These are phyloP conservation scores for Plantago elongata DNA, from an alignment of 257 asterid genomes.

Conservation along the genomic window DNA sequence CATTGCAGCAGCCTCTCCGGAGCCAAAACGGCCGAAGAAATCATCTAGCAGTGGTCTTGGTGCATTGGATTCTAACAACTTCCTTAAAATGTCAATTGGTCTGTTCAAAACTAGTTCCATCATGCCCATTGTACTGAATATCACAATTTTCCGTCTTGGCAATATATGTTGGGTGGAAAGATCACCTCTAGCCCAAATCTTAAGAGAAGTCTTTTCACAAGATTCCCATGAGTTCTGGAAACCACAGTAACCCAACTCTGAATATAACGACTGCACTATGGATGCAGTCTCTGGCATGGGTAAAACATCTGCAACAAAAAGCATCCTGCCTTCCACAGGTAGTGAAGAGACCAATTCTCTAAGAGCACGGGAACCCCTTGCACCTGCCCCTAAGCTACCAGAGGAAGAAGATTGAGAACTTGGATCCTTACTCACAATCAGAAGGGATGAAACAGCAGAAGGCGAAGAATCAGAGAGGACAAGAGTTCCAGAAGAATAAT, in stretches of 20 bases:
- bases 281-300: conserved; percentile 80
- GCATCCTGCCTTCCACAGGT: conserved; percentile 93
- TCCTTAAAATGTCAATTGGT: conserved; percentile 81
- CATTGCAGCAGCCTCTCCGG: conserved; percentile 94
- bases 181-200: conserved; percentile 92
- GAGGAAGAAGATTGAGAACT: conserved; percentile 63
- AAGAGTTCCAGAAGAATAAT: conserved; percentile 75
- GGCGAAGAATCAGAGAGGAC: conserved; percentile 93
- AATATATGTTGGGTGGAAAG: conserved; percentile 87
- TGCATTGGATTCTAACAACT: conserved; percentile 74
- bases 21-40: conserved; percentile 84
- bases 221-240: conserved; percentile 61
- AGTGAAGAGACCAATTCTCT: conserved; percentile 76
- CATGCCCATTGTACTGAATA: conserved; percentile 98
- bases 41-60: conserved; percentile 83
- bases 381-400: conserved; percentile 58
- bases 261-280: conserved; percentile 71
- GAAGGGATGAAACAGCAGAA: conserved; percentile 73
- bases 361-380: conserved; percentile 78
- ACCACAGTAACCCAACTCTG: conserved; percentile 64
- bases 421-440: conserved; percentile 76
- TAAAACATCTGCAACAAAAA: conserved; percentile 78
- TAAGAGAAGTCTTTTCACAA: conserved; percentile 57
- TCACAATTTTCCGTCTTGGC: conserved; percentile 76
- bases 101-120: conserved; percentile 92